Conservation (phyloP, 306 rosid species). For the Glycine latifolia region DNA sequence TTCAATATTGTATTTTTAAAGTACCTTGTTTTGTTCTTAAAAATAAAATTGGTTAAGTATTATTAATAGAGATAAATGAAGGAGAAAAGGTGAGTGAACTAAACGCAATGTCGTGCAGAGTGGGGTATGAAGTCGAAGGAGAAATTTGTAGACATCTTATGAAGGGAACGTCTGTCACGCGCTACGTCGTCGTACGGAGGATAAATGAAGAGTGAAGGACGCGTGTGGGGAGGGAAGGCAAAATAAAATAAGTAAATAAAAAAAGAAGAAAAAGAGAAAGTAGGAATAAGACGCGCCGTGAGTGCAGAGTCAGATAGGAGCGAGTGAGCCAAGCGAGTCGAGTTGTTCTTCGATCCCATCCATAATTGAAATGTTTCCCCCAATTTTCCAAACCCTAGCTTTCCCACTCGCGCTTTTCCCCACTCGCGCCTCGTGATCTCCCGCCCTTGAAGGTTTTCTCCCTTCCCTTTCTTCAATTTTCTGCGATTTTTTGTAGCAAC, state of each 20-base stretch:
- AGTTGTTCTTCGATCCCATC: conserved; percentile 52
- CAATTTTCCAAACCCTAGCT: conserved; percentile 56
- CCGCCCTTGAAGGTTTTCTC: conserved; percentile 51
- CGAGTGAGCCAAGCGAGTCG: conserved; percentile 64
- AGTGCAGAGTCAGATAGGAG: conserved; percentile 40
- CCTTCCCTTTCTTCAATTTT: neutral
- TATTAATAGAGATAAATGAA: no score
- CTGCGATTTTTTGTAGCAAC: neutral
- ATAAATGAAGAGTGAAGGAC: neutral
- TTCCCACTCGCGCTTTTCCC: conserved; percentile 59
- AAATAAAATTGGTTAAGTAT: no score
- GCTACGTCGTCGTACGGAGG: conserved; percentile 42
- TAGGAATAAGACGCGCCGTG: conserved; percentile 54
- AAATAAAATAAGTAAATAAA: neutral
- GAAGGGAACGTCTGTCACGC: conserved; percentile 43
- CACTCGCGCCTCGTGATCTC: conserved; percentile 57
- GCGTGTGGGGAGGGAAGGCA: conserved; percentile 42
- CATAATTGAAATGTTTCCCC: conserved; percentile 49
- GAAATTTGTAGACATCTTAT: neutral
- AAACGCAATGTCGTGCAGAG: conserved; percentile 44
- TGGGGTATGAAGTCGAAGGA: conserved; percentile 13
- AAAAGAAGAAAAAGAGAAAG: neutral
- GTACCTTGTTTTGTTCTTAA: no score
- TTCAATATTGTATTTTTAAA: no score
- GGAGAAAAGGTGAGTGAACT: conserved; percentile 28